Evolutionary conservation across 2,329 filamentous ascomycete species (phyloP), one percentile per base, ranked within the genome.

Genomic region (Diaporthe citriasiana): DNA sequence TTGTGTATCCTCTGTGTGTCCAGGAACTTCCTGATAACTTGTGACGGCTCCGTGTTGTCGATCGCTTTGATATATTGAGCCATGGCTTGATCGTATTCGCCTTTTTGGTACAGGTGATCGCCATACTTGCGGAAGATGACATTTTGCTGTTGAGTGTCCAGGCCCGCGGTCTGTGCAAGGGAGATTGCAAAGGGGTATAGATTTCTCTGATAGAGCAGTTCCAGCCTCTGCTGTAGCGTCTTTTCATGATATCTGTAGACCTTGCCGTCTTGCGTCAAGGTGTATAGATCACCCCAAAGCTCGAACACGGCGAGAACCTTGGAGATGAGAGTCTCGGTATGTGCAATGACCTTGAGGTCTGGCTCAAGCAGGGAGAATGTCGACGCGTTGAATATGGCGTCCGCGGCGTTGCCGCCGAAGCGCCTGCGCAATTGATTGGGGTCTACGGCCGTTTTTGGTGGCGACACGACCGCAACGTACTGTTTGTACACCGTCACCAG

Each of bases 1-100:
- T 98, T 99, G 79, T 98, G 95, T 83, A 99, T 98, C 76, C 95
- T 90, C 88, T 99, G 97, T 0, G 97, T 98, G 80, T 99, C 97
- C 50, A 99, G 88, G 79, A 97, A 99, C 91, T 98, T 98, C 78
- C 96, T 90, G 79, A 98, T 98, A 60, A 98, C 95, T 80, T 98
- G 96, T 1, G 96, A 98, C 9, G 96, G 96, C 79, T 98, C 96
- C 0, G 96, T 98, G 74, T 94, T 97, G 80, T 98, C 95, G 74
- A 99, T 98, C 0, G 97, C 96, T 78, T 95, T 93, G 76, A 99
- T 91, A 81, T 99, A 99, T 82, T 98, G 97, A 79, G 97, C 93
- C 97, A 99, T 99, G n/a, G 97, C 95, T 9, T 94, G 97, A 80
- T 99, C 97, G 80, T 96, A 99, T 80, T 98, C 95, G 6, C 94